These are phyloP conservation scores for Tetrahymena malaccensis DNA, from an alignment of 73 alveolate genomes.

Conservation along the genomic window DNA sequence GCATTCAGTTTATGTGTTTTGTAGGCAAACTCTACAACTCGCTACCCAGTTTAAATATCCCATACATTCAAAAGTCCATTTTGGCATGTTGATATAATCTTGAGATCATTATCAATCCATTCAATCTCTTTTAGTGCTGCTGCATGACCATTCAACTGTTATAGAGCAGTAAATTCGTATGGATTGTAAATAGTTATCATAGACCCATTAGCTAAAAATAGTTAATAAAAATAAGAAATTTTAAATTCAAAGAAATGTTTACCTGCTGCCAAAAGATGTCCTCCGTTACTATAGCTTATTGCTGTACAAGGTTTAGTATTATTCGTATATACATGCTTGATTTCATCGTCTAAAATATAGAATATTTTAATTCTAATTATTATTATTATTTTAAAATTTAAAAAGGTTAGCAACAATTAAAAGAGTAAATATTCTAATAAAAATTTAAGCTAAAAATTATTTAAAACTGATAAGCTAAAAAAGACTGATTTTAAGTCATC, in stretches of 20 bases:
- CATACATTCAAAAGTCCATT: constrained; percentile 22
- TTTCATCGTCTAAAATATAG: constrained; percentile 26
- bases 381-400: not conserved
- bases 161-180: not conserved
- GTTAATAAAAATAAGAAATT: not conserved
- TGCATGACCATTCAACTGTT: not conserved
- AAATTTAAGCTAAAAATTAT: not conserved
- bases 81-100: constrained; percentile 7
- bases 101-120: constrained; percentile 8
- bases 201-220: not conserved
- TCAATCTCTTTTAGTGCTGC: constrained; percentile 6
- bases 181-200: constrained; percentile 7
- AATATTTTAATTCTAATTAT: constrained; percentile 2
- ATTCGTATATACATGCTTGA: constrained; percentile 10
- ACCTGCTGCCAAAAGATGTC: constrained; percentile 30
- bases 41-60: constrained; percentile 8
- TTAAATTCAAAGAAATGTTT: no score
- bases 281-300: constrained; percentile 31
- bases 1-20: constrained; percentile 5
- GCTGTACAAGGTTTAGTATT: constrained; percentile 22
- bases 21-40: constrained; percentile 15
- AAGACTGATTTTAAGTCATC: not conserved
- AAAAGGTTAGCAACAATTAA: not conserved
- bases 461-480: not conserved
- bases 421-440: no score